phyloP scores from a whole-genome alignment of 495 filamentous ascomycete genomes.

The Symbiotaphrina buchneri region DNA sequence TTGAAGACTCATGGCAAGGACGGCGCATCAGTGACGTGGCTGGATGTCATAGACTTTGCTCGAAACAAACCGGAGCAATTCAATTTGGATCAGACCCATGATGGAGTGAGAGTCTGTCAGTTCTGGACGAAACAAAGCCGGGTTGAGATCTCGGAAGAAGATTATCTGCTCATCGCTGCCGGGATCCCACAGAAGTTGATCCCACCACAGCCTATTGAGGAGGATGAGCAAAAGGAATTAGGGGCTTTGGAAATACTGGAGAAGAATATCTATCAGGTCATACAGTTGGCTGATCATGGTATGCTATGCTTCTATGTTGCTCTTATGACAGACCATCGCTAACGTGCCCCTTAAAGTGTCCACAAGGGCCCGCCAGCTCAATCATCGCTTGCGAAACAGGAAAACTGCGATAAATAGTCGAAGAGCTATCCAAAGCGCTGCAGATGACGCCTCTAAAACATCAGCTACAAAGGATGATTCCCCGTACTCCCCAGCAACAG shows the following conservation, averaged over 20 bases:
- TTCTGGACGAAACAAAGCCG: constrained; percentile 62
- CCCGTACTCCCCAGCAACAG: constrained; percentile 1
- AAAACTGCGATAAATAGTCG: constrained; percentile 45
- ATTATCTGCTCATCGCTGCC: constrained; percentile 59
- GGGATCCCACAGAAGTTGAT: constrained; percentile 70
- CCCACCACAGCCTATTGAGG: constrained; percentile 57
- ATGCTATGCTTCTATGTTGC: background rate
- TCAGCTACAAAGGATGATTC: background rate
- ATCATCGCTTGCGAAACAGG: constrained; percentile 56
- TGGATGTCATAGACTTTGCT: constrained; percentile 71
- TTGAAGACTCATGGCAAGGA: constrained; percentile 42
- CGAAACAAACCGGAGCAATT: constrained; percentile 63
- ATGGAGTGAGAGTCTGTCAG: constrained; percentile 48
- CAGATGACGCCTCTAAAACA: constrained; percentile 4
- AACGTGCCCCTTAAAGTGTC: constrained; percentile 29
- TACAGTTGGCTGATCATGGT: constrained; percentile 46
- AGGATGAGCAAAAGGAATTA: constrained; percentile 71
- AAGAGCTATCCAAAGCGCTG: too few relatives aligned
- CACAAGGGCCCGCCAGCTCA: constrained; percentile 57
- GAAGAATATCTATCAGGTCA: constrained; percentile 46
- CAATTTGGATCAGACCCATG: constrained; percentile 40
- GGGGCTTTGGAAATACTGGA: constrained; percentile 68
- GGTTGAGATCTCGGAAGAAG: constrained; percentile 73
- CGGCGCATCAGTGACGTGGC: constrained; percentile 42
- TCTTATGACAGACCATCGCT: constrained; percentile 3